These are phyloP conservation scores for Cucurbitaria berberidis DNA, from an alignment of 2,329 filamentous ascomycete genomes.

Conservation along the genomic window DNA sequence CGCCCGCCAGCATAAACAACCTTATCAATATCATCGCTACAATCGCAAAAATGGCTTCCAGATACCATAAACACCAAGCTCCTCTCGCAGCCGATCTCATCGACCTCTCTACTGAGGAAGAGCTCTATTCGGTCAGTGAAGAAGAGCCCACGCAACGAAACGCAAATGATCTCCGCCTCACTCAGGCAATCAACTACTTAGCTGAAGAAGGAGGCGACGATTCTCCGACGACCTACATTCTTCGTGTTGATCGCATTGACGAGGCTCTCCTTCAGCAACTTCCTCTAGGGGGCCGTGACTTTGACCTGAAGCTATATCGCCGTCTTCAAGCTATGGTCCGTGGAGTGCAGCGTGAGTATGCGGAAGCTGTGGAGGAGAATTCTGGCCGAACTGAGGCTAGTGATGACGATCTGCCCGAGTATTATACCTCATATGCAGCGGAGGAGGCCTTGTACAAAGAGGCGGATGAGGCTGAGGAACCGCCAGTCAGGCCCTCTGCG, in stretches of 20 bases:
- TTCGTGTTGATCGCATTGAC: slow-evolving; percentile 36
- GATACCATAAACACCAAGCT: background rate
- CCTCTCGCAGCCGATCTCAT: slow-evolving; percentile 7
- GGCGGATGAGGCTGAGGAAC: background rate
- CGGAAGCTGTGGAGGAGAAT: slow-evolving; percentile 14
- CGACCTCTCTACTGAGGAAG: slow-evolving; percentile 10
- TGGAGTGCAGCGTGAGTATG: slow-evolving; percentile 22
- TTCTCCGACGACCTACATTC: slow-evolving; percentile 19
- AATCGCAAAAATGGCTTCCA: slow-evolving; percentile 8
- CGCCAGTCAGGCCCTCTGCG: background rate
- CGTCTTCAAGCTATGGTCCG: slow-evolving; percentile 27
- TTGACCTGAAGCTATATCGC: slow-evolving; percentile 28
- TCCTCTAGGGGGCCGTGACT: slow-evolving; percentile 14
- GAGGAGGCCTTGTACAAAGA: slow-evolving; percentile 1
- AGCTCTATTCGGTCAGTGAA: slow-evolving; percentile 6
- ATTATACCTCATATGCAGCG: slow-evolving; percentile 1
- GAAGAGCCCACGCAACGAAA: slow-evolving; percentile 8
- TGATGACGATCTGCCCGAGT: slow-evolving; percentile 13
- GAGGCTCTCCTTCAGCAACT: slow-evolving; percentile 29
- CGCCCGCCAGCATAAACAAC: background rate
- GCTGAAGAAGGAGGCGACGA: slow-evolving; percentile 28
- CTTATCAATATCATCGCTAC: background rate
- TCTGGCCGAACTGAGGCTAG: background rate
- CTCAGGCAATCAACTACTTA: slow-evolving; percentile 38
- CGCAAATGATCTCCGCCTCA: slow-evolving; percentile 29